Evolutionary conservation across 2,329 filamentous ascomycete genomes (phyloP).

Genomic region (Tolypocladium amazonense): DNA sequence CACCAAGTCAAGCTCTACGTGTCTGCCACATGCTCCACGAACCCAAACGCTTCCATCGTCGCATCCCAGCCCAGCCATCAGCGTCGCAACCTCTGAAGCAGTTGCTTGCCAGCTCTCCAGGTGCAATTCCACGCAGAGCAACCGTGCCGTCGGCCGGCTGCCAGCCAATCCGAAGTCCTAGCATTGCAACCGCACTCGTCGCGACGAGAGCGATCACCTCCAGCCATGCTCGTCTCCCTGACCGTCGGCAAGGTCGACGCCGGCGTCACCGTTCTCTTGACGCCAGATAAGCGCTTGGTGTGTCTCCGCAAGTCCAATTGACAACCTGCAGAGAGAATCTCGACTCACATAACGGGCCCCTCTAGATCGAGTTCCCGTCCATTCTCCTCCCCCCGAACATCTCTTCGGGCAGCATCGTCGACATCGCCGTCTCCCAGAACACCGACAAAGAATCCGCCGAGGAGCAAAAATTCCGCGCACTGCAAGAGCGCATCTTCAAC

Average conservation of each 20-base stretch:
- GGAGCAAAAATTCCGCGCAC: slow-evolving; percentile 63
- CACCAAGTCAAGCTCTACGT: neutral
- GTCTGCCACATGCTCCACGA: neutral
- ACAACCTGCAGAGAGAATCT: neutral
- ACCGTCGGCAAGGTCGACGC: slow-evolving; percentile 99
- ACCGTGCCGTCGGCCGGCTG: neutral
- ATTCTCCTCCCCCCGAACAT: slow-evolving; percentile 94
- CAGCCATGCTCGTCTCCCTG: slow-evolving; percentile 81
- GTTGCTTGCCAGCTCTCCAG: neutral
- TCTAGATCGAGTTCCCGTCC: slow-evolving; percentile 93
- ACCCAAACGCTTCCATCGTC: neutral
- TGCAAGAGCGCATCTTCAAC: slow-evolving; percentile 82
- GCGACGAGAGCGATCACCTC: neutral
- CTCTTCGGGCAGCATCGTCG: slow-evolving; percentile 90
- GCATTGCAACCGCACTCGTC: neutral
- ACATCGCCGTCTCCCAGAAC: slow-evolving; percentile 92
- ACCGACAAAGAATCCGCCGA: slow-evolving; percentile 63
- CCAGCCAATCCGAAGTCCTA: neutral
- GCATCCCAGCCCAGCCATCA: neutral
- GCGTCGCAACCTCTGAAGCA: neutral
- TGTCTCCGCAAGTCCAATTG: slow-evolving; percentile 15
- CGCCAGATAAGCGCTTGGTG: slow-evolving; percentile 93
- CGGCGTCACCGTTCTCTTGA: slow-evolving; percentile 92
- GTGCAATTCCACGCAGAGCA: neutral
- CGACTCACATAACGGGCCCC: neutral